These are phyloP conservation scores for Oxytropis ochrocephala DNA, from an alignment of 306 rosid species.

Conservation along the genomic window DNA sequence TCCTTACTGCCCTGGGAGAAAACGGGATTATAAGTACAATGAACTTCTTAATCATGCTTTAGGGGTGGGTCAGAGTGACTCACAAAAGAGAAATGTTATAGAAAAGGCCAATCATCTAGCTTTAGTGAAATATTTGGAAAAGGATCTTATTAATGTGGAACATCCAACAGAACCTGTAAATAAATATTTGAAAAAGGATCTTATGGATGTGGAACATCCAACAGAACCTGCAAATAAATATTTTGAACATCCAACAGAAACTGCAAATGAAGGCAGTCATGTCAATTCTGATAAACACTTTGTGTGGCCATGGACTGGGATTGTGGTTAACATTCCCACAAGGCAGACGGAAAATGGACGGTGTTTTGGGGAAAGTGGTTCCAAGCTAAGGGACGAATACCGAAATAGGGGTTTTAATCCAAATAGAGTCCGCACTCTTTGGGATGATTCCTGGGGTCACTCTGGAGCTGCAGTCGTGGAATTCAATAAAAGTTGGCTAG, in stretches of 20 bases:
- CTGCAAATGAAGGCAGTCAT: conserved; percentile 20
- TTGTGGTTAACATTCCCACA: conserved; percentile 82
- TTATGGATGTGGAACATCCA: conserved; percentile 34
- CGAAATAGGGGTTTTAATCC: conserved; percentile 72
- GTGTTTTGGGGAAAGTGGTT: conserved; percentile 74
- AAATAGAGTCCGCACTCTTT: conserved; percentile 54
- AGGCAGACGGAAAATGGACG: conserved; percentile 55
- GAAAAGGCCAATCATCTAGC: conserved; percentile 89
- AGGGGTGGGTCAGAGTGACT: conserved; percentile 82
- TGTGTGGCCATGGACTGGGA: conserved; percentile 95
- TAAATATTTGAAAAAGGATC: conserved; percentile 60
- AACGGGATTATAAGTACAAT: conserved; percentile 46
- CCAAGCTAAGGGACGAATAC: conserved; percentile 83
- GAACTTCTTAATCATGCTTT: conserved; percentile 88
- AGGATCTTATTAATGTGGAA: conserved; percentile 37
- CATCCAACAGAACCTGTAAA: conserved; percentile 34
- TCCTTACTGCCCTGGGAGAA: conserved; percentile 78
- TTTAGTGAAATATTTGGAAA: conserved; percentile 60
- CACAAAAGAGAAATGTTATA: conserved; percentile 60
- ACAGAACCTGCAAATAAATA: conserved; percentile 34
- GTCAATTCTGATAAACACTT: conserved; percentile 52
- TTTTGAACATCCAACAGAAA: conserved; percentile 33
- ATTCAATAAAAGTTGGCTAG: conserved; percentile 77
- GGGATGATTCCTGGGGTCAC: conserved; percentile 67
- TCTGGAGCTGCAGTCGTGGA: conserved; percentile 79